A percentile compares a stretch with the other conserved stretches of the same genome.
Evolutionary conservation across 371 early-diverging fungal species (phyloP).

Genomic region (Homolaphlyctis polyrhiza): DNA sequence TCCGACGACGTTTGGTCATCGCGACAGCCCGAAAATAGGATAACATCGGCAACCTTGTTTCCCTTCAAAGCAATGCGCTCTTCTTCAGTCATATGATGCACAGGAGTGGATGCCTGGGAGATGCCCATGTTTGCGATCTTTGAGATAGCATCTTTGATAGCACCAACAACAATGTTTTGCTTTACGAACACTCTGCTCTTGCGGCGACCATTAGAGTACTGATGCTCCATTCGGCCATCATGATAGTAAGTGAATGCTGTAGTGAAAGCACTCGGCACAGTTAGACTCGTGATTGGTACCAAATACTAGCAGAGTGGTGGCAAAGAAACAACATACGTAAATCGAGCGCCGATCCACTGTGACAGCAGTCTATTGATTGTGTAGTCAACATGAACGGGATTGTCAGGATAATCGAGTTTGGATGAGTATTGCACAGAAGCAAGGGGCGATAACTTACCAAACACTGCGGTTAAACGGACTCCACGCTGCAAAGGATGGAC

Average conservation of each 20-base stretch:
- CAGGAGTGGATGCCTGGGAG: slow-evolving; percentile 1
- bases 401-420: not conserved
- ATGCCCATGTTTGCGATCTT: slow-evolving; percentile 10
- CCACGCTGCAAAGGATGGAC: slow-evolving; percentile 75
- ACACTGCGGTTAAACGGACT: slow-evolving; percentile 74
- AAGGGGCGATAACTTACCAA: slow-evolving; percentile 31
- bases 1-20: slow-evolving; percentile 90
- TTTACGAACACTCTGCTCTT: no score
- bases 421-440: not conserved
- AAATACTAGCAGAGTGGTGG: no score
- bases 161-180: no score
- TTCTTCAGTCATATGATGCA: slow-evolving; percentile 4
- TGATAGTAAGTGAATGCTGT: no score
- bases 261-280: slow-evolving; percentile 15
- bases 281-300: slow-evolving; percentile 59
- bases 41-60: slow-evolving; percentile 15
- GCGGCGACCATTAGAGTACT: slow-evolving; percentile 11
- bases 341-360: slow-evolving; percentile 73
- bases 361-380: slow-evolving; percentile 23
- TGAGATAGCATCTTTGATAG: slow-evolving; percentile 15
- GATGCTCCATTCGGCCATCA: slow-evolving; percentile 5
- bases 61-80: slow-evolving; percentile 22
- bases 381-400: not conserved
- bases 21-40: slow-evolving; percentile 76
- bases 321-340: slow-evolving; percentile 81